A percentile compares a stretch with the other conserved stretches of the same genome.
Conservation (phyloP, 306 rosid genomes). For the Prosopis cineraria region DNA sequence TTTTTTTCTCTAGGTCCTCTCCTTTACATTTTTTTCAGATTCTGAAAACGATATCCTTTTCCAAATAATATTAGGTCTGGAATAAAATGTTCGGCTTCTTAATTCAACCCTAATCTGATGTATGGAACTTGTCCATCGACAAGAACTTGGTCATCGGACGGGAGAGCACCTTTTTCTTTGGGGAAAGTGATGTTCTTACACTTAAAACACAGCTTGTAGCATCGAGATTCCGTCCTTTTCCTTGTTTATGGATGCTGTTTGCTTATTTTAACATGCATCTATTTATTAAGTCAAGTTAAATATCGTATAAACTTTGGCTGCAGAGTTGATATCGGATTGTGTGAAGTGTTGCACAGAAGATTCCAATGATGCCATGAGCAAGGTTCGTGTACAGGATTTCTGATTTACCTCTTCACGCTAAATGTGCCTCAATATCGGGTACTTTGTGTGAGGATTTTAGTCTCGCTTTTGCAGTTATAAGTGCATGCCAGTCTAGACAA, state of each 20-base stretch:
- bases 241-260: conserved; percentile 6
- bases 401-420: background rate
- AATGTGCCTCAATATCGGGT: conserved; percentile 1
- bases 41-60: background rate
- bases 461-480: background rate
- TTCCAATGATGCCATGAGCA: conserved; percentile 74
- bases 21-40: background rate
- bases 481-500: background rate
- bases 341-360: conserved; percentile 84
- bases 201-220: background rate
- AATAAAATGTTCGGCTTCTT: background rate
- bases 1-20: background rate
- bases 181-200: background rate
- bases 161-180: background rate
- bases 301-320: conserved; percentile 27
- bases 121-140: background rate
- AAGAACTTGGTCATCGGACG: background rate
- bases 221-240: background rate
- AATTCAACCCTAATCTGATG: background rate
- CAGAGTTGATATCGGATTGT: conserved; percentile 84
- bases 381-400: conserved; percentile 49
- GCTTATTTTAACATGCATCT: background rate
- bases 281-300: conserved; percentile 15
- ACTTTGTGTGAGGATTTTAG: background rate
- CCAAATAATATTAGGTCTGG: background rate